phyloP scores from a whole-genome alignment of 331 rosid species.

The Malus hybrid region DNA sequence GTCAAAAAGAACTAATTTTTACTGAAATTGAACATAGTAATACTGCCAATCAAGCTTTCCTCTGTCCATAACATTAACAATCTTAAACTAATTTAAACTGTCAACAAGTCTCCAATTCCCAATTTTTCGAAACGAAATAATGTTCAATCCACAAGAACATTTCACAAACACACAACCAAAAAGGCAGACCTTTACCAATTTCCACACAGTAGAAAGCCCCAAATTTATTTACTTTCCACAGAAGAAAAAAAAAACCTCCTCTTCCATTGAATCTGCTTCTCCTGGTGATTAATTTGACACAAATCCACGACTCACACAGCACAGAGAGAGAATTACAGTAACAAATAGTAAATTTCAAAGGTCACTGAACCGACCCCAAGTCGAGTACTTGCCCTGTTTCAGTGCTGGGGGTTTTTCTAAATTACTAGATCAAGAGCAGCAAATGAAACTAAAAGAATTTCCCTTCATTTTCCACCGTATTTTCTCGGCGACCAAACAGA shows the following conservation, averaged over 20 bases:
- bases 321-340: neutral
- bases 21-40: neutral
- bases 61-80: neutral
- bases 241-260: neutral
- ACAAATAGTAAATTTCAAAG: neutral
- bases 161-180: neutral
- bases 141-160: neutral
- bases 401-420: neutral
- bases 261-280: neutral
- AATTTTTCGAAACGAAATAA: neutral
- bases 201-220: neutral
- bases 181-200: neutral
- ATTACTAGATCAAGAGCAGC: neutral
- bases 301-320: neutral
- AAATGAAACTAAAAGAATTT: neutral
- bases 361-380: neutral
- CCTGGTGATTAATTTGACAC: neutral
- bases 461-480: neutral
- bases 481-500: constrained; percentile 16
- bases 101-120: neutral
- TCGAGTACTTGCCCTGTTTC: neutral
- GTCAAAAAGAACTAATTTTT: neutral
- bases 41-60: neutral
- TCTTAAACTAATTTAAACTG: neutral
- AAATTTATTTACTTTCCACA: neutral